Base-by-base conservation (phyloP, 2,329 filamentous ascomycete genomes). In the Xylariaceae sp. region DNA sequence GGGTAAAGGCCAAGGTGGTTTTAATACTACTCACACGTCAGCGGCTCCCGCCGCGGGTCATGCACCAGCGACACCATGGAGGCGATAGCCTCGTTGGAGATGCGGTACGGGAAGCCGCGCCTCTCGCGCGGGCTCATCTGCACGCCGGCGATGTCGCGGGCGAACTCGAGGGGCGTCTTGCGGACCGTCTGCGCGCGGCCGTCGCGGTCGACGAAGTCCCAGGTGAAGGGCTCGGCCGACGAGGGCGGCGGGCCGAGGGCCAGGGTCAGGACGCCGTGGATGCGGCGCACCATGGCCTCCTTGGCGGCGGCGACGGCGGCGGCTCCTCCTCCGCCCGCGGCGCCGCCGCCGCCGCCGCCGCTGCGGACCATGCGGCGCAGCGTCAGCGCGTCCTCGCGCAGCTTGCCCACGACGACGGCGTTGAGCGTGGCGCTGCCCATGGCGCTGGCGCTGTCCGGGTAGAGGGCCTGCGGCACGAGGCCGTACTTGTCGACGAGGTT, bases 401-500 rank as follows among this genome's bases (percentile, higher is more conserved):
- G 72, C 63, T 93, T 93, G 13, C 80, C 88, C 9, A 85, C 88
- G 41, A 94, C 68, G 19, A 93, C 66, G 34, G 64, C 68, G 53
- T 89, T 84, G 63, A 94, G 77, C 13, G 74, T 67, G 1, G 67
- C 59, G 17, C 81, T 85, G 48, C 79, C 78, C 64, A 72, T 72
- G 4, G 87, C 84, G 55, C 85, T 90, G 68, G 74, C 90, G 34
- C 72, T 78, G 55, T 94, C 88, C 0, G 87, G 87, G 53, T 92
- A 94, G 3, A 94, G 60, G 0, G 68, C 63, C 55, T 93, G 83
- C 3, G 87, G 87, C 1, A 92, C 80, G n/a, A 94, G 72, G 18
- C 88, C 88, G 52, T 94, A 94, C 62, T 94, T 94, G 28, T 75
- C 63, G 5, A 94, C 84, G 8, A 94, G 65, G 50, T 93, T 94